These are phyloP conservation scores for Candida fluviatilis DNA, from an alignment of 805 yeast genomes.

Conservation along the genomic window DNA sequence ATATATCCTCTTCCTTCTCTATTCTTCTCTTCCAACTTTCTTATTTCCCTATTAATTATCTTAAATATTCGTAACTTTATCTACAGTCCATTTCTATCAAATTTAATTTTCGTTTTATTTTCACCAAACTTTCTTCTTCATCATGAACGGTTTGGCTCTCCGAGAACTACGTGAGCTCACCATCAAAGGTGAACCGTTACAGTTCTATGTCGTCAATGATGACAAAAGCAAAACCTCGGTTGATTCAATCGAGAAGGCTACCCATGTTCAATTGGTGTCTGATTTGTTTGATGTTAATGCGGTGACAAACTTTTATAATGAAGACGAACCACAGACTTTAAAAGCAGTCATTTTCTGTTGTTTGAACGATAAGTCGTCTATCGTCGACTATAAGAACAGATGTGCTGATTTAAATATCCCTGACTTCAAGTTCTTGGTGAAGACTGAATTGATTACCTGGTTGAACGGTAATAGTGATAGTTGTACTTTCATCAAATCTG, in stretches of 20 bases:
- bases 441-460: constrained; percentile 82
- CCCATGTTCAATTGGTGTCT: constrained; percentile 28
- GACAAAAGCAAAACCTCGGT: constrained; percentile 9
- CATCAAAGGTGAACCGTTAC: constrained; percentile 18
- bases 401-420: constrained; percentile 62
- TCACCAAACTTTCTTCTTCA: background rate
- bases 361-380: constrained; percentile 65
- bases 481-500: constrained; percentile 44
- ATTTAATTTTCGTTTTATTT: too few species aligned
- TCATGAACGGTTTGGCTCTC: constrained; percentile 19
- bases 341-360: constrained; percentile 73
- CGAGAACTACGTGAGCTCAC: constrained; percentile 25
- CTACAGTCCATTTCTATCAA: too few species aligned
- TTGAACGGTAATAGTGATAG: constrained; percentile 62
- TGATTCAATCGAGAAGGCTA: constrained; percentile 31
- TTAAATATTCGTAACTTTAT: too few species aligned
- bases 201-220: constrained; percentile 13
- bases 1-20: too few species aligned
- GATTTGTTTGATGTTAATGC: constrained; percentile 35
- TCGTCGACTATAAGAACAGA: constrained; percentile 75
- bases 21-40: too few species aligned
- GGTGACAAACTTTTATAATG: constrained; percentile 53
- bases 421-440: constrained; percentile 77
- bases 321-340: constrained; percentile 46
- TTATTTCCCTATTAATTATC: too few species aligned